phyloP scores from a whole-genome alignment of 805 yeast genomes.

The Metschnikowia similis region DNA sequence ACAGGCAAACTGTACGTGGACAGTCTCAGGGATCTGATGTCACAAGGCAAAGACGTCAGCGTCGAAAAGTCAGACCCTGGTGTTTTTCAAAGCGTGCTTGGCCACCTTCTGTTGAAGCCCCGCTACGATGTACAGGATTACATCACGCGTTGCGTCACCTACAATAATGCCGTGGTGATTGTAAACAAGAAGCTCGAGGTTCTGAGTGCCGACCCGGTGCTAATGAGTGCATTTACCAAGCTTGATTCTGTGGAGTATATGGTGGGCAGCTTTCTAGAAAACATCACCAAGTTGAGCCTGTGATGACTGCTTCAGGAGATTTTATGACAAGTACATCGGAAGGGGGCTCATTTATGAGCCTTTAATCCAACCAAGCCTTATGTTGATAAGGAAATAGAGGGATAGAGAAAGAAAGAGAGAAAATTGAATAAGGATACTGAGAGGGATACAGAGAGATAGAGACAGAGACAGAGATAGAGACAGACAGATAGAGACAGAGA shows the following conservation, averaged over 20 bases:
- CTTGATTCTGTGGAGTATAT: slow-evolving; percentile 57
- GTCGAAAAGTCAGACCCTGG: slow-evolving; percentile 7
- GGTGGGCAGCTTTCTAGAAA: slow-evolving; percentile 30
- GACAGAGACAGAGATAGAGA: no score
- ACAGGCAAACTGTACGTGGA: slow-evolving; percentile 55
- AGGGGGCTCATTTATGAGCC: no score
- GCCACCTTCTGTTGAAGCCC: slow-evolving; percentile 27
- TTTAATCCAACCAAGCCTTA: no score
- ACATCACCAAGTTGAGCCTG: slow-evolving; percentile 12
- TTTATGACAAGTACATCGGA: no score
- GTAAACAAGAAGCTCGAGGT: slow-evolving; percentile 57
- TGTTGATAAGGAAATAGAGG: no score
- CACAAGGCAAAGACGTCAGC: slow-evolving; percentile 17
- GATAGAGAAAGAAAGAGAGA: no score
- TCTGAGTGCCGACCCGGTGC: slow-evolving; percentile 62
- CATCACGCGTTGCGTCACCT: slow-evolving; percentile 61
- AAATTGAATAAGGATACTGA: no score
- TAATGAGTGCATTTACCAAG: slow-evolving; percentile 59
- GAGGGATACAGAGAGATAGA: no score
- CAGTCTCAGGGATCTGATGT: slow-evolving; percentile 51
- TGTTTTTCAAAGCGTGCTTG: slow-evolving; percentile 20
- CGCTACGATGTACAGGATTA: slow-evolving; percentile 41
- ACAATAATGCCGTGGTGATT: slow-evolving; percentile 54
- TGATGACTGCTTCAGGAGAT: not conserved
- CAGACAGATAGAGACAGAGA: no score